These are phyloP conservation scores for Themeda triandra DNA, from an alignment of 176 grass and related monocot genomes.

Conservation along the genomic window DNA sequence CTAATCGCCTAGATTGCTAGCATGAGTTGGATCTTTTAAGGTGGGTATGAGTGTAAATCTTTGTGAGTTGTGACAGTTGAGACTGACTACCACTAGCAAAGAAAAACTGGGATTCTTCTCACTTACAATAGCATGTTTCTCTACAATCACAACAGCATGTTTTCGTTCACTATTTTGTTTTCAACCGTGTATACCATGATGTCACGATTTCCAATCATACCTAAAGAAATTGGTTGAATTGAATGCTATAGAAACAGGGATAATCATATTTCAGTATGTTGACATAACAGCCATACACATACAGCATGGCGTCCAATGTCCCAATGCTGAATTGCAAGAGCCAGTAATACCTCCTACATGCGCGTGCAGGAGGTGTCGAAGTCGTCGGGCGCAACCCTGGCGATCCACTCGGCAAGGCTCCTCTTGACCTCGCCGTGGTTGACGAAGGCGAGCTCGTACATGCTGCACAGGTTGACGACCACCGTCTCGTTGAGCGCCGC, in stretches of 20 bases:
- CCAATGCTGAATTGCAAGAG: not conserved
- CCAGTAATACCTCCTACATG: conserved; percentile 50
- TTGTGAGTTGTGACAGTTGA: no score
- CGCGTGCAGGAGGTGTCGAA: conserved; percentile 88
- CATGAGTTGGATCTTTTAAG: no score
- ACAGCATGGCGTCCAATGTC: not conserved
- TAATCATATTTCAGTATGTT: no score
- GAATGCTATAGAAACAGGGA: not conserved
- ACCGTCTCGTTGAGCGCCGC: conserved; percentile 76
- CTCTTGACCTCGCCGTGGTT: conserved; percentile 74
- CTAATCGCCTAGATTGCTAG: no score
- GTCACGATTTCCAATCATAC: not conserved
- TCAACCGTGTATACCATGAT: not conserved
- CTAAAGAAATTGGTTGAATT: not conserved
- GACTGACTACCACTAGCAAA: no score
- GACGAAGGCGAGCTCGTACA: conserved; percentile 92
- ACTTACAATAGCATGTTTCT: no score
- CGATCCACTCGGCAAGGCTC: conserved; percentile 67
- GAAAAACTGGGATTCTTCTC: no score
- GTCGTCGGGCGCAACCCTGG: conserved; percentile 78
- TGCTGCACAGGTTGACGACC: conserved; percentile 88
- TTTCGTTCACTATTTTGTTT: not conserved
- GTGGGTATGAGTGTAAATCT: no score
- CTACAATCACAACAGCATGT: not conserved
- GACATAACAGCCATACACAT: no score